Conservation (phyloP, 2,329 filamentous ascomycete genomes). For the Aciculosporium take region DNA sequence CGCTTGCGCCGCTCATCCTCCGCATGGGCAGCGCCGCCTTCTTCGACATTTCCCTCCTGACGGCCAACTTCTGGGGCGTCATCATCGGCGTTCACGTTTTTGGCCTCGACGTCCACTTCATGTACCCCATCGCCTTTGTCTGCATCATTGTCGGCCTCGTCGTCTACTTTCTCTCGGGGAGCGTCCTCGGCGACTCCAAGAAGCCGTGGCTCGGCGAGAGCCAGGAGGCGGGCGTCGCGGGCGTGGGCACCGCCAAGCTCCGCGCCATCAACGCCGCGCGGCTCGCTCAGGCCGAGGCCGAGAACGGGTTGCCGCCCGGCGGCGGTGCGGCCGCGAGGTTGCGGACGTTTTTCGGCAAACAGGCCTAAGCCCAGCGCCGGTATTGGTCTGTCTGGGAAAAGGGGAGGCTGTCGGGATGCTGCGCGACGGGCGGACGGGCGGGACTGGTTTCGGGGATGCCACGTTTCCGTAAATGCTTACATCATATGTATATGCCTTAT, state of each 20-base stretch:
- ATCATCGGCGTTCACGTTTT: constrained; percentile 86
- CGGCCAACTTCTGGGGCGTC: constrained; percentile 93
- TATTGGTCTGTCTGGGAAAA: neutral
- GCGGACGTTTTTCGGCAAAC: constrained; percentile 1
- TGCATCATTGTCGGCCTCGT: constrained; percentile 76
- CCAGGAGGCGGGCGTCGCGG: constrained; percentile 68
- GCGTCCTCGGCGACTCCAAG: constrained; percentile 68
- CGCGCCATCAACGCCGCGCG: constrained; percentile 49
- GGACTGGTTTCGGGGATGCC: no score
- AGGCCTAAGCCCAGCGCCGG: neutral
- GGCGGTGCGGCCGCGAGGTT: neutral
- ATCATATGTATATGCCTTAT: no score
- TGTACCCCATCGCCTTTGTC: constrained; percentile 94
- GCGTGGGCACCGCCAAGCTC: constrained; percentile 73
- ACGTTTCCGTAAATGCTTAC: no score
- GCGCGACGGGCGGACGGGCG: no score
- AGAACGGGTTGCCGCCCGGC: constrained; percentile 10
- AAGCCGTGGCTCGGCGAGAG: constrained; percentile 91
- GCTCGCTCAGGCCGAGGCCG: constrained; percentile 21
- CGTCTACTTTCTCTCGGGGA: constrained; percentile 76
- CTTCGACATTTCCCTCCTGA: constrained; percentile 90
- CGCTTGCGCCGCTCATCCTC: constrained; percentile 71
- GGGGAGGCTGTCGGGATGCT: neutral
- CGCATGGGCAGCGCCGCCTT: constrained; percentile 85
- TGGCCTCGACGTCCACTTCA: constrained; percentile 62